Base-by-base conservation (phyloP, 306 rosid species). In the Medicago arabica region DNA sequence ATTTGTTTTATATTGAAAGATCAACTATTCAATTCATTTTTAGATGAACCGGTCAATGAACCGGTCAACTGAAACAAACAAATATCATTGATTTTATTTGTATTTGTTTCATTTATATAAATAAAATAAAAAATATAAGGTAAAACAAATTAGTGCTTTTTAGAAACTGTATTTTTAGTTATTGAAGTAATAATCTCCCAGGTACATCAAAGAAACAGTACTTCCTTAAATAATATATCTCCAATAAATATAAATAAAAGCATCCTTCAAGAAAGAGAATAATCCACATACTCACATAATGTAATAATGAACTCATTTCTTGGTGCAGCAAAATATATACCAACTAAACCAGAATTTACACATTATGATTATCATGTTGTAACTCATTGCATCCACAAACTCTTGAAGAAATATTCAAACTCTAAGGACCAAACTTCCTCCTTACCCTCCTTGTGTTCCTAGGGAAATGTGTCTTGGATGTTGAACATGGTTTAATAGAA, bases 391-490 rank as follows among this genome's bases (percentile, higher is more conserved):
- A 31, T 61, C 43, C 43, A 61, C 43, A 31, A 58, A 3, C 38
- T 58, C 64, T 58, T 19, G 7, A 55, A 19, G 44, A 64, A 59
- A 16, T 18, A 71, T 63, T 16, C 44, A n/a, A 53, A 71, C 82
- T 76, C 71, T 72, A 81, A 7, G 60, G 66, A 66, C 84, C 81
- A 23, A 76, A 69, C 64, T 78, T 89, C 83, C 83, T 86, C 87
- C 72, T 84, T 64, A 86, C 78, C 51, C 83, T 85, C 85, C 87
- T 86, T 49, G 75, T 76, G 50, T 65, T 82, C 86, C 82, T 80
- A 25, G 81, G 80, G 55, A 58, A 19, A 76, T 18, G 84, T 40
- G 93, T 75, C 69, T 81, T 83, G 4, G 66, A 78, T 57, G 88
- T 38, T 67, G 87, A 80, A 71, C 67, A 70, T 9, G 85, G 61